These are phyloP conservation scores for Adansonia rubrostipa DNA, from an alignment of 441 rosid species.

Conservation along the genomic window DNA sequence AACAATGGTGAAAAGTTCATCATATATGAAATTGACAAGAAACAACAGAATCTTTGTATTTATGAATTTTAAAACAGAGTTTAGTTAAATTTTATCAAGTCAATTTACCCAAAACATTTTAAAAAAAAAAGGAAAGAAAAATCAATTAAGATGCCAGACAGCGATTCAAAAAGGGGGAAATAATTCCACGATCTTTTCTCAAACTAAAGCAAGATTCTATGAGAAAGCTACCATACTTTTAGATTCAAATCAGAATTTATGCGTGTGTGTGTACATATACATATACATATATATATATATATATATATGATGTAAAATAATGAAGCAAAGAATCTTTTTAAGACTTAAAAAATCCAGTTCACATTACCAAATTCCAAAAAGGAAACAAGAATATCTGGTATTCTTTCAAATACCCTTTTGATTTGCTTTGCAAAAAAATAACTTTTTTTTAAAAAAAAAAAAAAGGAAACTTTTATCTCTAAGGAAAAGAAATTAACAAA, in stretches of 20 bases:
- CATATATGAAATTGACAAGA: neutral
- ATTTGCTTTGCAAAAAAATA: constrained; percentile 21
- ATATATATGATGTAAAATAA: neutral
- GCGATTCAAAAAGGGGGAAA: neutral
- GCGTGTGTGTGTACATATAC: neutral
- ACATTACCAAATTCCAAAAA: constrained; percentile 28
- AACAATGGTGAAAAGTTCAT: neutral
- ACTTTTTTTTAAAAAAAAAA: neutral
- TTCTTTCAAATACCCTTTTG: constrained; percentile 21
- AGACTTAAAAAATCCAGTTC: constrained; percentile 11
- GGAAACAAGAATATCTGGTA: constrained; percentile 28
- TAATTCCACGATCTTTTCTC: neutral
- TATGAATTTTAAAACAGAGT: too few relatives aligned
- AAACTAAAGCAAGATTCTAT: constrained; percentile 9
- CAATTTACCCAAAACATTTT: neutral
- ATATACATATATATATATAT: neutral
- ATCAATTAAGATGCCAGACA: neutral
- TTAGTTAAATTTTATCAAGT: neutral
- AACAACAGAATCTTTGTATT: too few relatives aligned
- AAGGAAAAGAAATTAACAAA: neutral
- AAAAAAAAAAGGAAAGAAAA: neutral
- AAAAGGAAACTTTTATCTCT: neutral
- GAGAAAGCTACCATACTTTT: constrained; percentile 17
- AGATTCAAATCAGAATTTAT: neutral
- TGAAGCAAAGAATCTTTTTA: neutral